Evolutionary conservation across 139 green algal genomes (phyloP).

Genomic region (Trebouxia sp.): DNA sequence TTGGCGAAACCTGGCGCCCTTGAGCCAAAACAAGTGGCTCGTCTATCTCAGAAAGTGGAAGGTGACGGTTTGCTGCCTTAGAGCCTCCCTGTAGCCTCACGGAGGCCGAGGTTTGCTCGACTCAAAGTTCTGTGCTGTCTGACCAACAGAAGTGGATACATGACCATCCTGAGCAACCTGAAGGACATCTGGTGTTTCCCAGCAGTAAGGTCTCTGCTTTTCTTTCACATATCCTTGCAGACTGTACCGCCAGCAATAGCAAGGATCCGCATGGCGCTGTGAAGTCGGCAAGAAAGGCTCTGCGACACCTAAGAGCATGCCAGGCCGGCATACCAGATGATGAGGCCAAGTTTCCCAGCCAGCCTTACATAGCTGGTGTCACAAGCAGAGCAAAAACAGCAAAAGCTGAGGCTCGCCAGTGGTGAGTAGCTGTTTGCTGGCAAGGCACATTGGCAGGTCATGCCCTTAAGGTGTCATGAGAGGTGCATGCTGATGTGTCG

Average conservation of each 20-base stretch:
- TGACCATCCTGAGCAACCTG: constrained; percentile 9
- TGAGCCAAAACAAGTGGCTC: constrained; percentile 8
- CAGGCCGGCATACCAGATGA: constrained; percentile 22
- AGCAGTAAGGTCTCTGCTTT: constrained; percentile 31
- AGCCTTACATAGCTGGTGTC: constrained; percentile 24
- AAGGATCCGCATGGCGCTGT: constrained; percentile 27
- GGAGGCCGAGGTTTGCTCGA: background rate
- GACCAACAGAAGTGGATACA: constrained; percentile 31
- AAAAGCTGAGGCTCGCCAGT: constrained; percentile 23
- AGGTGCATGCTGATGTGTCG: background rate
- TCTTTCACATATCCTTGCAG: constrained; percentile 7
- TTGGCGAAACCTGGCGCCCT: background rate
- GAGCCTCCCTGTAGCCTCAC: background rate
- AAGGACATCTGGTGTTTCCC: constrained; percentile 21
- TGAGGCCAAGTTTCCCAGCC: constrained; percentile 4
- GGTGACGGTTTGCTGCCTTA: background rate
- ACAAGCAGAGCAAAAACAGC: constrained; percentile 26
- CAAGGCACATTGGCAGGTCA: background rate
- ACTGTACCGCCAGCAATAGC: constrained; percentile 22
- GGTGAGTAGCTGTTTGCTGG: background rate
- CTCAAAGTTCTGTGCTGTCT: background rate
- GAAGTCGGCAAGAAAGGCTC: constrained; percentile 18
- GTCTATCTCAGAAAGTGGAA: constrained; percentile 24
- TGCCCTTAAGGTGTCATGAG: constrained; percentile 5
- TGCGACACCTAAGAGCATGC: constrained; percentile 17